Evolutionary conservation across 805 yeast genomes (phyloP), one percentile per base, ranked within the genome.

Genomic region (Metschnikowia borealis): DNA sequence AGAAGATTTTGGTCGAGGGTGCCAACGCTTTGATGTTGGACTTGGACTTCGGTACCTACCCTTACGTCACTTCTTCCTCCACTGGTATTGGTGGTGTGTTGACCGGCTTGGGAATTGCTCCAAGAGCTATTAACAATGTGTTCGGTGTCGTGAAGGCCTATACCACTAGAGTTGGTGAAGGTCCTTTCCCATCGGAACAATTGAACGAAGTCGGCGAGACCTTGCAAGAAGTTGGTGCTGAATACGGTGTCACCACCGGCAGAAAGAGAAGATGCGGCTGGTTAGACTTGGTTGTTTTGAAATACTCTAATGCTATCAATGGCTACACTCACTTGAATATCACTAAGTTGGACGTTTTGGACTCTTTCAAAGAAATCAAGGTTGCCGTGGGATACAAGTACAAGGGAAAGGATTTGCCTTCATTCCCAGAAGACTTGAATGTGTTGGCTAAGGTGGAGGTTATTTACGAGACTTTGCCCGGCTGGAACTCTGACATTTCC

Each of bases 201-300:
- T 80, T 91, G 66, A 90, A 92, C 69, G 83, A 74, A 35, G 82
- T 75, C 44, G 99, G 99, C 64, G 96, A 87, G 62, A 81, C 82
- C 58, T 78, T 94, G 65, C 99, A 94, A 70, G 72, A 78, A 40
- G 88, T 94, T 55, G 99, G 99, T 63, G 96, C 91, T 51, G 99
- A 94, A 73, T 88, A 67, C 63, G 99, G 99, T 72, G 99, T 94
- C 60, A 94, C 99, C 56, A 94, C 99, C 35, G 99, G 99, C 59
- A 85, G 99, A 76, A 90, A 91, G 80, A 87, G 99, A 78, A 85
- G 99, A 74, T 94, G 99, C 71, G 99, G 99, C 51, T 94, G 99
- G 99, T 83, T 94, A 66, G 99, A 94, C 72, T 77, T 94, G 62
- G 98, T 94, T 21, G 97, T 94, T 26, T 76, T 94, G 70, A 88